Conservation (phyloP, 1,284 basidiomycete species). For the Ganoderma leucocontextum region DNA sequence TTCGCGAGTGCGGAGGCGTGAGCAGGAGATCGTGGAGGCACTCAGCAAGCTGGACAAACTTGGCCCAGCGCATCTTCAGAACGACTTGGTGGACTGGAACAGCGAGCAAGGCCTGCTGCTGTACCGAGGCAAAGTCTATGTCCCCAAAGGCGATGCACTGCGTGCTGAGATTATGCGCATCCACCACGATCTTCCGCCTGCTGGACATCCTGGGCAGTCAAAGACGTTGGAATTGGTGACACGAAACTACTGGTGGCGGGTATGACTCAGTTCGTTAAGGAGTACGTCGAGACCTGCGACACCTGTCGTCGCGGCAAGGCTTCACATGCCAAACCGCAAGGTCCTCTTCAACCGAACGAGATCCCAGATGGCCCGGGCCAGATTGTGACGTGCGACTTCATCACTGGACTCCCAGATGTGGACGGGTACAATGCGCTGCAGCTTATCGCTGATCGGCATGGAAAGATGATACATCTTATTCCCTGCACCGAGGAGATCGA, state of each 20-base stretch:
- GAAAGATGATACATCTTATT: conserved; percentile 17
- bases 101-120: neutral
- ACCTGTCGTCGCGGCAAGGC: conserved; percentile 49
- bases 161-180: neutral
- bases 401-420: conserved; percentile 42
- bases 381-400: conserved; percentile 46
- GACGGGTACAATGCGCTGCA: conserved; percentile 36
- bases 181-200: conserved; percentile 3
- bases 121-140: conserved; percentile 50
- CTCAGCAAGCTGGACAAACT: neutral
- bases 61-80: neutral
- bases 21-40: neutral
- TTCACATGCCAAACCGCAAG: neutral
- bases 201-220: conserved; percentile 3
- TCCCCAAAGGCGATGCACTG: neutral
- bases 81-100: neutral
- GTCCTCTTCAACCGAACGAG: conserved; percentile 22
- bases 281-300: conserved; percentile 50
- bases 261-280: conserved; percentile 41
- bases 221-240: conserved; percentile 6
- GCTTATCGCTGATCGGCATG: conserved; percentile 29
- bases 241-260: conserved; percentile 4
- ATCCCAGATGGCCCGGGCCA: conserved; percentile 12
- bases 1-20: neutral
- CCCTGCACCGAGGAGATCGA: conserved; percentile 19